phyloP scores from a whole-genome alignment of 352 stramenopile genomes.

The Pythium volutum region DNA sequence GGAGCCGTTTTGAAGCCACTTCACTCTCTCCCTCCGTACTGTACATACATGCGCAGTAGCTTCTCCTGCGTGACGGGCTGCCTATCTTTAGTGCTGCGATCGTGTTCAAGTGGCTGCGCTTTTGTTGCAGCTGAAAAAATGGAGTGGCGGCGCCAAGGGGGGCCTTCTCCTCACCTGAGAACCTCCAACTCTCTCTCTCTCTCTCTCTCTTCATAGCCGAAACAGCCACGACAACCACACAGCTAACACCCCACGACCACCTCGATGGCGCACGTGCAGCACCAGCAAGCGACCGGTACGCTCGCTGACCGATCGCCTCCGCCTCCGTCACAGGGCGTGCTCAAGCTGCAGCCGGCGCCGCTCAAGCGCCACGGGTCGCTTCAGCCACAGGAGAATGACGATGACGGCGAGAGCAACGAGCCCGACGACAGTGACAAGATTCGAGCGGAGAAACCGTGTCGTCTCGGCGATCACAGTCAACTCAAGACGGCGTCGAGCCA shows the following conservation, averaged over 20 bases:
- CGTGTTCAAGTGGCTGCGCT: no score
- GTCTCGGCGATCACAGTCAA: slow-evolving; percentile 2
- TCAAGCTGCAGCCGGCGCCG: slow-evolving; percentile 5
- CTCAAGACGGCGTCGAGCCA: background rate
- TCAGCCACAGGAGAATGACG: slow-evolving; percentile 17
- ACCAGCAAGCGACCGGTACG: slow-evolving; percentile 4
- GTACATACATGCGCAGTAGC: no score
- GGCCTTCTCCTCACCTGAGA: no score
- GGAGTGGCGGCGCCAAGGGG: no score
- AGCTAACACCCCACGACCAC: background rate
- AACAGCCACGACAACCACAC: no score
- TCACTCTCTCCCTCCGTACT: no score
- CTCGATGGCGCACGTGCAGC: slow-evolving; percentile 12
- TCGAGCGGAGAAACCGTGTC: background rate
- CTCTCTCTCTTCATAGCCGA: no score
- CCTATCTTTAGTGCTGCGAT: no score
- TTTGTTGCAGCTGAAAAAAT: no score
- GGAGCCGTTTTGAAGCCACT: no score
- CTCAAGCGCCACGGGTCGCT: slow-evolving; percentile 12
- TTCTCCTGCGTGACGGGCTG: no score
- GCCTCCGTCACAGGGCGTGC: background rate
- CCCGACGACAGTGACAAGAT: background rate
- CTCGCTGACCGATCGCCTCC: background rate
- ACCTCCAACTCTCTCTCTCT: no score
- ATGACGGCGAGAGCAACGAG: slow-evolving; percentile 3